A percentile compares a stretch with the other conserved stretches of the same genome.
phyloP scores from a whole-genome alignment of 192 early-diverging fungal species.

The Coemansia sp. region DNA sequence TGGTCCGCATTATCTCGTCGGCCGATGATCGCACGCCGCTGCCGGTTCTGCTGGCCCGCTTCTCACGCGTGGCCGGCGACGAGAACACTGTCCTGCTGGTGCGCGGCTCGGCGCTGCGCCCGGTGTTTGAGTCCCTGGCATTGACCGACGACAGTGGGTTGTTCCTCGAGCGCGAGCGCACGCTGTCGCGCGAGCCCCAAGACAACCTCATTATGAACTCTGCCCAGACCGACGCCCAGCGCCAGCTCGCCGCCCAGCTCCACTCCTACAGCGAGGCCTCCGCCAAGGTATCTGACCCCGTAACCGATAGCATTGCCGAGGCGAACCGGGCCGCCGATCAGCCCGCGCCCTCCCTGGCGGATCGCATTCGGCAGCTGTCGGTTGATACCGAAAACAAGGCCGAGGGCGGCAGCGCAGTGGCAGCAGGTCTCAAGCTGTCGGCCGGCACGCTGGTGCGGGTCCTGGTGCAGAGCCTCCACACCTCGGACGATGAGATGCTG shows the following conservation, averaged over 20 bases:
- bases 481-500: slow-evolving; percentile 20
- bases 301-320: slow-evolving; percentile 4
- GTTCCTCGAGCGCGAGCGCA: slow-evolving; percentile 12
- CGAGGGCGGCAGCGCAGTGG: not conserved
- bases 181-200: slow-evolving; percentile 15
- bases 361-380: slow-evolving; percentile 34
- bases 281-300: slow-evolving; percentile 8
- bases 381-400: slow-evolving; percentile 1
- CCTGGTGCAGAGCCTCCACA: slow-evolving; percentile 44
- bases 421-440: not conserved
- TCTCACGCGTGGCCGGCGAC: slow-evolving; percentile 30
- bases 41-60: slow-evolving; percentile 24
- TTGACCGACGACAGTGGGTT: slow-evolving; percentile 22
- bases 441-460: slow-evolving; percentile 44
- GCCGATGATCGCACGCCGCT: not conserved
- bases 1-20: slow-evolving; percentile 5
- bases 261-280: slow-evolving; percentile 19
- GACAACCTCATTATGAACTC: slow-evolving; percentile 7
- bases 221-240: slow-evolving; percentile 6
- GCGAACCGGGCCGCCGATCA: slow-evolving; percentile 11
- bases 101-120: slow-evolving; percentile 25
- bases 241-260: slow-evolving; percentile 12
- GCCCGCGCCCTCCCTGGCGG: slow-evolving; percentile 24
- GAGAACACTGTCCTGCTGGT: slow-evolving; percentile 27
- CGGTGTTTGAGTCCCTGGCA: slow-evolving; percentile 34